phyloP scores from a whole-genome alignment of 129 eudicot species.

The Solidago caesia region DNA sequence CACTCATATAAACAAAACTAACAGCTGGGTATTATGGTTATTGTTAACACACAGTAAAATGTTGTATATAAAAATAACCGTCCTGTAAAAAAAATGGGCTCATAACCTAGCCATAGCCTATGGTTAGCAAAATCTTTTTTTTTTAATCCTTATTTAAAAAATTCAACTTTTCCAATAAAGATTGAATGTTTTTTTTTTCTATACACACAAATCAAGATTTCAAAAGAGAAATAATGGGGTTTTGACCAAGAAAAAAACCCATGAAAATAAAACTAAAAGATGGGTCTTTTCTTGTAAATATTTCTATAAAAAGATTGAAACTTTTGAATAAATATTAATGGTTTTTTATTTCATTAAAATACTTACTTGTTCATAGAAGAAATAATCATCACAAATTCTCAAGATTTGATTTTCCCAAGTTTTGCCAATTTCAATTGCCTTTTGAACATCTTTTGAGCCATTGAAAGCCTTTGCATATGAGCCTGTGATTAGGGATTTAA shows the following conservation, averaged over 20 bases:
- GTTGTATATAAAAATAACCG: too few relatives aligned
- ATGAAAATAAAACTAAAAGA: background rate
- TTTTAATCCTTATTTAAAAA: background rate
- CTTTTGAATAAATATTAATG: background rate
- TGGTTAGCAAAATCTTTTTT: too few relatives aligned
- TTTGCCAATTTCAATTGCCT: conserved; percentile 73
- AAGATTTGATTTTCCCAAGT: conserved; percentile 89
- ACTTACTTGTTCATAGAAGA: conserved; percentile 89
- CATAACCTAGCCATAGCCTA: too few relatives aligned
- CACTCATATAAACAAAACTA: too few relatives aligned
- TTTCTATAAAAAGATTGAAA: background rate
- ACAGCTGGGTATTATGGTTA: too few relatives aligned
- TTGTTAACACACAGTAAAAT: too few relatives aligned
- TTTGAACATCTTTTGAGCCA: conserved; percentile 73
- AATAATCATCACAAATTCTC: conserved; percentile 68
- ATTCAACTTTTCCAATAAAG: background rate
- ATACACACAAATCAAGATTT: background rate
- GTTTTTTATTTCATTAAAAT: background rate
- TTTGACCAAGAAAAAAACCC: conserved; percentile 4
- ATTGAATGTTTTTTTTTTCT: background rate
- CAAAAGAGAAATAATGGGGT: background rate
- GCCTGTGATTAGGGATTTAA: conserved; percentile 76
- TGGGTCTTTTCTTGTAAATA: background rate
- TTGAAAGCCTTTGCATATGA: conserved; percentile 69
- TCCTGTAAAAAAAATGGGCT: too few relatives aligned